Percentiles rank a stretch among this genome's conserved stretches.
These are phyloP conservation scores for Colletotrichum theobromicola DNA, from an alignment of 2,329 filamentous ascomycete species.

Conservation along the genomic window DNA sequence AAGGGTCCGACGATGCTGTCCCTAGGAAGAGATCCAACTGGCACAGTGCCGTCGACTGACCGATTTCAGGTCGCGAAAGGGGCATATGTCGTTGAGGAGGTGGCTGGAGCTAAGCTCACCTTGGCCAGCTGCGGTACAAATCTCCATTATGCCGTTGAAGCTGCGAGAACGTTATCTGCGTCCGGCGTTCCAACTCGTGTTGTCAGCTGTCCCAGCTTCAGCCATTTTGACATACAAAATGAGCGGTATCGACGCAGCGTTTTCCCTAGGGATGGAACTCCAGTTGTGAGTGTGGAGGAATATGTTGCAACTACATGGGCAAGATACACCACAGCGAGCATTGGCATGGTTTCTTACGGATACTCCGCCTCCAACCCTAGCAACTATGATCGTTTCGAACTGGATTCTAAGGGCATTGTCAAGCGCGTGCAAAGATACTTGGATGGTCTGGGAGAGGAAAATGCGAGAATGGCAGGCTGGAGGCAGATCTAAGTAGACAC, in stretches of 20 bases:
- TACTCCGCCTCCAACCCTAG: conserved; percentile 51
- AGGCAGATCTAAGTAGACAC: conserved; percentile 14
- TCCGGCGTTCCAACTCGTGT: background rate
- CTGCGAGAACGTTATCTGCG: conserved; percentile 25
- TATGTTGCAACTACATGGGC: conserved; percentile 54
- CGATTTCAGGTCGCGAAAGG: conserved; percentile 33
- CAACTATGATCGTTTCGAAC: conserved; percentile 53
- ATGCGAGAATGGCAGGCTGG: conserved; percentile 28
- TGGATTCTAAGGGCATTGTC: conserved; percentile 45
- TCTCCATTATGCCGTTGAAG: conserved; percentile 43
- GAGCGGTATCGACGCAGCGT: conserved; percentile 32
- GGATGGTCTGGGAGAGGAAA: conserved; percentile 21
- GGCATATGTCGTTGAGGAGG: conserved; percentile 33
- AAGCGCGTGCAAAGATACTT: conserved; percentile 25
- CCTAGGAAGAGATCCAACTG: conserved; percentile 37
- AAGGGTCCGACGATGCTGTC: conserved; percentile 35
- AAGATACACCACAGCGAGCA: conserved; percentile 44
- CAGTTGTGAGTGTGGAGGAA: conserved; percentile 51
- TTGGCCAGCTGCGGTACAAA: conserved; percentile 15
- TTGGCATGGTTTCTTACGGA: conserved; percentile 48
- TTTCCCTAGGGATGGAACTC: conserved; percentile 31
- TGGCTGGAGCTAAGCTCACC: conserved; percentile 22
- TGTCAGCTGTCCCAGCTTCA: conserved; percentile 17
- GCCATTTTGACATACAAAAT: conserved; percentile 17
- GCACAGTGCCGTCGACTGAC: conserved; percentile 28